Evolutionary conservation across 2,329 filamentous ascomycete species (phyloP).

Genomic region (Phialocephala sp.): DNA sequence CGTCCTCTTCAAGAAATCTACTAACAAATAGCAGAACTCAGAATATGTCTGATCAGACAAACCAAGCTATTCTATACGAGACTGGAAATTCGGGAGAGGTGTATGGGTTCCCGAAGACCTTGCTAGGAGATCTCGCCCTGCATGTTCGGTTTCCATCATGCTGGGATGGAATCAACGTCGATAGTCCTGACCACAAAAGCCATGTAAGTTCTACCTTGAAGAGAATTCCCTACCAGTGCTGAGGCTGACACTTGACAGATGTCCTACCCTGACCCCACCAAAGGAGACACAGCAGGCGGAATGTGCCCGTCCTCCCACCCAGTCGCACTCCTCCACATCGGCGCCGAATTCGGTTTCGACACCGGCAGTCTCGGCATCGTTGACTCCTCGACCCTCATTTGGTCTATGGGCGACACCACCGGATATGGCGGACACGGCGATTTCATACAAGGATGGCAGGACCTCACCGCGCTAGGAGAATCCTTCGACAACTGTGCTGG

Average conservation of each 20-base stretch:
- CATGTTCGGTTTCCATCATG: constrained; percentile 31
- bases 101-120: constrained; percentile 10
- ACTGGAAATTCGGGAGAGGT: constrained; percentile 9
- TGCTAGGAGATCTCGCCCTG: constrained; percentile 13
- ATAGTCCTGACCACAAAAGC: constrained; percentile 28
- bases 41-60: constrained; percentile 11
- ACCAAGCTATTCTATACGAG: constrained; percentile 23
- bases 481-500: constrained; percentile 23
- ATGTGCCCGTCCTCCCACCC: constrained; percentile 31
- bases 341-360: constrained; percentile 28
- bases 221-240: not conserved
- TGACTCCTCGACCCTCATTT: constrained; percentile 24
- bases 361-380: constrained; percentile 18
- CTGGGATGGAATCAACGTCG: constrained; percentile 34
- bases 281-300: constrained; percentile 24
- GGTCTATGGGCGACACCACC: constrained; percentile 27
- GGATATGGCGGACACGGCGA: constrained; percentile 29
- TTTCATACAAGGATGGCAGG: constrained; percentile 30
- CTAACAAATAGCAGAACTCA: constrained; percentile 12
- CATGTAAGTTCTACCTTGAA: constrained; percentile 23
- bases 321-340: constrained; percentile 25
- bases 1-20: not conserved
- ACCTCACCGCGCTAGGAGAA: constrained; percentile 16
- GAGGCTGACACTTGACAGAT: not conserved
- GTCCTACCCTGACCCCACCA: constrained; percentile 5